Evolutionary conservation across 1,139 yeast species (phyloP), one percentile per base, ranked within the genome.

Genomic region (Nakaseomyces nivariensis): DNA sequence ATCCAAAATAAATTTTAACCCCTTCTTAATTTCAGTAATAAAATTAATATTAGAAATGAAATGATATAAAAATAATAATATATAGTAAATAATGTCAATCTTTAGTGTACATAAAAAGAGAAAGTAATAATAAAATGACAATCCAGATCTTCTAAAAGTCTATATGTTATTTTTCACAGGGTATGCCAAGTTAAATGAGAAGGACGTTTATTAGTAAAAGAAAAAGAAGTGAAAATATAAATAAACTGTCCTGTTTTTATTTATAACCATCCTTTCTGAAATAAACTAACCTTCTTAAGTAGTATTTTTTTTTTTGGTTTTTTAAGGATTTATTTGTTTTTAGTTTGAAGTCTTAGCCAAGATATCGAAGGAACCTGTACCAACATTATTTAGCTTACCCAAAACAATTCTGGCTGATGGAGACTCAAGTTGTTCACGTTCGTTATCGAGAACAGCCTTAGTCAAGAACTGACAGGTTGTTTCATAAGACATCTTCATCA

Each of bases 401-500:
- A 89, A 68, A 47, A 94, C 98, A 59, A 94, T 81, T 65, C 94
- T 79, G n/a, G 98, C 95, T 44, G 96, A 85, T 33, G 99, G 99
- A 54, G 89, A 81, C 59, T 88, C 90, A 63, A 94, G 74, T 56
- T 82, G 82, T 71, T 94, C 99, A 60, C 83, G 75, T 56, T 87
- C 96, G 55, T 94, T 89, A 59, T 92, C 94, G 66, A 94, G 75
- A 44, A 94, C 97, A 10, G 98, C 96, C 74, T 88, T 88, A 49
- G 97, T 92, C 69, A 94, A 78, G 77, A 94, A 94, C 70, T 87
- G 95, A 74, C 97, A 89, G 2, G 99, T 94, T 46, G 98, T 92
- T 72, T 94, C 99, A 70, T 89, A 94, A 52, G 97, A 88, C 99
- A 94, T 94, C 76, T 94, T 94, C 92, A 89, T 84, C 74, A 94